Base-by-base conservation (phyloP, 2,329 filamentous ascomycete species). In the Alternaria sp. region DNA sequence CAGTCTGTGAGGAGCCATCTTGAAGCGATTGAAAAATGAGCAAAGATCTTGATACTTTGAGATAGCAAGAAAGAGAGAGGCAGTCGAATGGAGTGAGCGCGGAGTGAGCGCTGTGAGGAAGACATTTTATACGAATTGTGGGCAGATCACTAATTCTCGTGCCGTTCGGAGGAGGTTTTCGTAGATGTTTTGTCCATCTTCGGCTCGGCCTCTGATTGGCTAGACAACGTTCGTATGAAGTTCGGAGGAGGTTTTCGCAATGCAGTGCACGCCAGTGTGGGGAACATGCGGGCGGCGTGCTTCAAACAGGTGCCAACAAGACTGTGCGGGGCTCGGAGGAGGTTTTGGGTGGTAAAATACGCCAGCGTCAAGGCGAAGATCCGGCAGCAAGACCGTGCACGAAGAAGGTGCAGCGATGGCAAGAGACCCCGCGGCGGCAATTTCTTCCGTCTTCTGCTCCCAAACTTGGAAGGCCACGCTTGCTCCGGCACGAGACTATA, bases 1-100 rank as follows among this genome's bases (percentile, higher is more conserved):
- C n/a, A 75, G 67, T 60, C 66, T 71, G 46, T 59, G 64, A 32
- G 69, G 72, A 57, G 67, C 63, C 71, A 73, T 73, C 60, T 26
- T 66, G 52, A 11, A 44, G 47, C 8, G 19, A 25, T 36, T 8
- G 5, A 0, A 6, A 6, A 23, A n/a, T 9, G 13, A 52, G 49
- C 9, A 43, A 26, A 21, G 15, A 11, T 56, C 21, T 19, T 32
- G 25, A 15, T 12, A 15, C 10, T 3, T 44, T 6, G 13, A 9
- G 25, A 15, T 21, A 19, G 13, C 19, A 52, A 3, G 5, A 32
- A 11, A 12, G 19, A 19, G 25, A 30, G 2, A 36, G 17, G 0
- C 2, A 30, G 45, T 23, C 17, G 19, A 45, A 28, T 47, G 28
- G 32, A 21, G 28, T 25, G 51, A 23, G 45, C 36, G 28, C 30